phyloP scores from a whole-genome alignment of 2,329 filamentous ascomycete genomes.

The Penicillium psychrosexuale region DNA sequence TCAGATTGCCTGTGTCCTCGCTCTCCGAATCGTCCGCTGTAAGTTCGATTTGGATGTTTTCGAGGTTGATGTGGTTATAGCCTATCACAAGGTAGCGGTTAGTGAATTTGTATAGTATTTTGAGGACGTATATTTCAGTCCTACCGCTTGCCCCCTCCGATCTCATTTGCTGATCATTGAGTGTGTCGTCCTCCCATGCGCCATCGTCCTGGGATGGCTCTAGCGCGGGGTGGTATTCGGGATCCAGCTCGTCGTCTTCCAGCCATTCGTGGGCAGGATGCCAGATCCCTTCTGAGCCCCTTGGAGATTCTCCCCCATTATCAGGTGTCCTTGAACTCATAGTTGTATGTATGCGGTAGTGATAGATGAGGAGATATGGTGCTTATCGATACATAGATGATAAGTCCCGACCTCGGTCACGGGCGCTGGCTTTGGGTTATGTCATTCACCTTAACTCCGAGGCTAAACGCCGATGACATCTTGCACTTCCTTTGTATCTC shows the following conservation, averaged over 20 bases:
- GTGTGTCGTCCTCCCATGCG: constrained; percentile 11
- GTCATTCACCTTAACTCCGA: constrained; percentile 2
- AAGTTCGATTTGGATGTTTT: constrained; percentile 33
- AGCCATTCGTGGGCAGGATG: constrained; percentile 40
- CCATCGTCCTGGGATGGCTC: constrained; percentile 10
- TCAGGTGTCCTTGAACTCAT: constrained; percentile 29
- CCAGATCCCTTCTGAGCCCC: constrained; percentile 29
- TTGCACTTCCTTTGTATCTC: too few species aligned
- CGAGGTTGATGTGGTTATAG: constrained; percentile 42
- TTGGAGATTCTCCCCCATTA: constrained; percentile 19
- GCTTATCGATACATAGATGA: constrained; percentile 12
- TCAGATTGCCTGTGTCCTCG: constrained; percentile 36
- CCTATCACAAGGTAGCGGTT: constrained; percentile 2
- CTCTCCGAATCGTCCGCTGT: constrained; percentile 38
- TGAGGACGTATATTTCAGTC: background rate
- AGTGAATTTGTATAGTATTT: background rate
- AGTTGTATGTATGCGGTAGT: background rate
- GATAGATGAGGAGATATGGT: background rate
- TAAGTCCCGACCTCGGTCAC: constrained; percentile 3
- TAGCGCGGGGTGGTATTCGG: constrained; percentile 17
- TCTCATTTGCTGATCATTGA: constrained; percentile 50
- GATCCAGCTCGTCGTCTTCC: constrained; percentile 34
- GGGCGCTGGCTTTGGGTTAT: background rate
- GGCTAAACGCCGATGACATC: background rate
- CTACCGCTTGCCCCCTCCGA: constrained; percentile 29